Evolutionary conservation across 1,284 basidiomycete genomes (phyloP).

Genomic region (Boletus mariae): DNA sequence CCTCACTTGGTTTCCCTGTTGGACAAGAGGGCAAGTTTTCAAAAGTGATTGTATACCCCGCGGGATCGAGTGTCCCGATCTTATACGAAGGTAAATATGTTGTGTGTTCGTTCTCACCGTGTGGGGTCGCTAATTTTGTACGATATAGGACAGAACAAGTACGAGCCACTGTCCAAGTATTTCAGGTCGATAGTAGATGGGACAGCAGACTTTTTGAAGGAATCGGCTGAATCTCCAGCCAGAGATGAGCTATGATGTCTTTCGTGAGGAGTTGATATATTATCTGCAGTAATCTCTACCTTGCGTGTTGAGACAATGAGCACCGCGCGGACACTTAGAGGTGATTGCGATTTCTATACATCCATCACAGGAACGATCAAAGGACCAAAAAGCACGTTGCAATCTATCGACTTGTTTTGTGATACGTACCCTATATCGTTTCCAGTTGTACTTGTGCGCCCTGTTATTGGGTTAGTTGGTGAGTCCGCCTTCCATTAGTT

Average conservation of each 20-base stretch:
- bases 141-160: conserved; percentile 54
- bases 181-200: conserved; percentile 66
- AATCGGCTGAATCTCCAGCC: conserved; percentile 13
- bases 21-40: conserved; percentile 51
- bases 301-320: background rate
- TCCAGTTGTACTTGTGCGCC: background rate
- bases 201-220: conserved; percentile 47
- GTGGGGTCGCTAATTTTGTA: conserved; percentile 1
- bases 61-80: conserved; percentile 50
- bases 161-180: conserved; percentile 63
- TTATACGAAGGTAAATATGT: conserved; percentile 56
- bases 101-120: background rate
- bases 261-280: conserved; percentile 6
- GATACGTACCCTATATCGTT: background rate
- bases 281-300: background rate
- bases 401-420: background rate
- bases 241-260: conserved; percentile 29
- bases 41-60: conserved; percentile 64
- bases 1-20: conserved; percentile 51
- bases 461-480: conserved; percentile 14
- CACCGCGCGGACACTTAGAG: too few species aligned
- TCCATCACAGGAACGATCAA: background rate
- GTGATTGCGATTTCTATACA: background rate
- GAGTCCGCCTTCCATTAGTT: conserved; percentile 6
- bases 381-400: background rate